These are phyloP conservation scores for Globisporangium rhizosaccharum DNA, from an alignment of 352 stramenopile species.

Conservation along the genomic window DNA sequence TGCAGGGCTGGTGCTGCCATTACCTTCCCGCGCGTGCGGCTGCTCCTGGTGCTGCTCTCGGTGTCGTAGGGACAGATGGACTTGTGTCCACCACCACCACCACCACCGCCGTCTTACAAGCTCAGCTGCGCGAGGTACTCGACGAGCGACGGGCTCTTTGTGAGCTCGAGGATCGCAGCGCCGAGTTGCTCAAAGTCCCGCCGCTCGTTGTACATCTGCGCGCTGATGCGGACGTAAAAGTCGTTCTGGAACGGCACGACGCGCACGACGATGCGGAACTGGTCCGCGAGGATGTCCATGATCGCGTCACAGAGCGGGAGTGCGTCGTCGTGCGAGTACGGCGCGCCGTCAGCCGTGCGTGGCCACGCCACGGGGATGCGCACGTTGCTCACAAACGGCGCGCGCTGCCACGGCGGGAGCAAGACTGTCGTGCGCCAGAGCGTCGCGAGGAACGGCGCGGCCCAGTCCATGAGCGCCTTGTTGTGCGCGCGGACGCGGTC, in stretches of 20 bases:
- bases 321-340: constrained; percentile 57
- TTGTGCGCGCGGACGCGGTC: constrained; percentile 77
- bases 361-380: constrained; percentile 69
- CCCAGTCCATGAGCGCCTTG: constrained; percentile 82
- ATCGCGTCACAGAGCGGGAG: constrained; percentile 63
- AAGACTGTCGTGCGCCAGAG: constrained; percentile 71
- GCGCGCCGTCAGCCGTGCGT: constrained; percentile 27
- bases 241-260: constrained; percentile 60
- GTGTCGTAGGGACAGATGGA: no score
- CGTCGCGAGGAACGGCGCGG: constrained; percentile 59
- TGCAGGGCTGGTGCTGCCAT: no score
- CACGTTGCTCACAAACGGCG: constrained; percentile 78
- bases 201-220: constrained; percentile 85
- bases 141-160: constrained; percentile 51
- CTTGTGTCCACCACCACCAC: no score
- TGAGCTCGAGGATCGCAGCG: constrained; percentile 68
- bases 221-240: constrained; percentile 77
- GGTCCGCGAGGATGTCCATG: constrained; percentile 77
- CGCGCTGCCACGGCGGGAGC: constrained; percentile 72
- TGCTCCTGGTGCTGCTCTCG: no score
- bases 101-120: constrained; percentile 23
- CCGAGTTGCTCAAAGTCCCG: constrained; percentile 72
- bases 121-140: constrained; percentile 64
- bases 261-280: constrained; percentile 64
- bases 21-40: no score